phyloP scores from a whole-genome alignment of 306 rosid species.

The Oxytropis ochrocephala region DNA sequence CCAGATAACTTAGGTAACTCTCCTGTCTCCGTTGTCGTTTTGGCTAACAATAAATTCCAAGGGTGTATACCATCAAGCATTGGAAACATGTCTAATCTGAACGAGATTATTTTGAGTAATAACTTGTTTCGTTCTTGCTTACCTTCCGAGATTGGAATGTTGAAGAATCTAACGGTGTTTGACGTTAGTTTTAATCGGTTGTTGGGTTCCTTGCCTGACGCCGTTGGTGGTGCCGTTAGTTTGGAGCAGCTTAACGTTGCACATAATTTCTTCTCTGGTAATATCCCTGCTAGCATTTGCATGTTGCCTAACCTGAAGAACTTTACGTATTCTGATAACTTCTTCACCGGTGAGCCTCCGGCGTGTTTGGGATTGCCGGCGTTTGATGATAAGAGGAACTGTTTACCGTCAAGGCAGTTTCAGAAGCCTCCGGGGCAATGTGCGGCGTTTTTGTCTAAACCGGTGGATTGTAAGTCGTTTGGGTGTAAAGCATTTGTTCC shows the following conservation, averaged over 20 bases:
- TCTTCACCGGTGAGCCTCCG: conserved; percentile 87
- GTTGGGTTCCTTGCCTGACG: conserved; percentile 41
- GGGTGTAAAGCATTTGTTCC: conserved; percentile 40
- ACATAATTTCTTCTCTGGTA: conserved; percentile 43
- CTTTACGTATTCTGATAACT: conserved; percentile 81
- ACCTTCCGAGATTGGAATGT: conserved; percentile 52
- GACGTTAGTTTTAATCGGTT: conserved; percentile 56
- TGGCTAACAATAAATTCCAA: conserved; percentile 59
- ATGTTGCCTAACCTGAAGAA: conserved; percentile 63
- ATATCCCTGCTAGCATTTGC: conserved; percentile 69
- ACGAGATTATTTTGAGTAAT: conserved; percentile 51
- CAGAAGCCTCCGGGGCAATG: conserved; percentile 64
- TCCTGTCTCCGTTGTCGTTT: conserved; percentile 59
- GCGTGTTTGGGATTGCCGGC: conserved; percentile 40
- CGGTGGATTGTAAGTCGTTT: conserved; percentile 72
- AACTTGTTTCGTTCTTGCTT: conserved; percentile 44
- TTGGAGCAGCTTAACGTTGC: conserved; percentile 60
- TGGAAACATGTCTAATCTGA: conserved; percentile 59
- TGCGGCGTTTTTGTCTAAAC: conserved; percentile 47
- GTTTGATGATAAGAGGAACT: conserved; percentile 59
- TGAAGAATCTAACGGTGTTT: conserved; percentile 53
- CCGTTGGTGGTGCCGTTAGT: conserved; percentile 40
- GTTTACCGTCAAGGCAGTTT: conserved; percentile 61
- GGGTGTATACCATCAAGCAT: conserved; percentile 67
- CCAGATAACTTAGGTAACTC: conserved; percentile 63